Evolutionary conservation across 1,139 yeast genomes (phyloP).

Genomic region (Debaryomycetaceae sp.): DNA sequence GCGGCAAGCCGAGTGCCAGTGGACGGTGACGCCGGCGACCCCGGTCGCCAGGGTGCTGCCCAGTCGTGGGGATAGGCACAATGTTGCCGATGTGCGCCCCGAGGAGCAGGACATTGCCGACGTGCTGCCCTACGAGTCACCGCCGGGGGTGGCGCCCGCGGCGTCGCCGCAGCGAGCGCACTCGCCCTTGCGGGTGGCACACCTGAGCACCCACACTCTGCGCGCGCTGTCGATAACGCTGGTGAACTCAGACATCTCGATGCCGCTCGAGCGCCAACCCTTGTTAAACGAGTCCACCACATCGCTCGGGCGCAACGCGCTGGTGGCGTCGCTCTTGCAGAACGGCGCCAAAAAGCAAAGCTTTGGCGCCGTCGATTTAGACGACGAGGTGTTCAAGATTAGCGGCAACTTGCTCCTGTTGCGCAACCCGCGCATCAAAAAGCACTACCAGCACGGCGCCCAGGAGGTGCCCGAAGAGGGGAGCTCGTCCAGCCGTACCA

Average conservation of each 20-base stretch:
- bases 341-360: constrained; percentile 14
- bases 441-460: constrained; percentile 27
- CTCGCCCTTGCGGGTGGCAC: constrained; percentile 2
- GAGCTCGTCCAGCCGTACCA: too few species aligned
- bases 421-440: constrained; percentile 34
- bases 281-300: constrained; percentile 29
- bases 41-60: constrained; percentile 2
- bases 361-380: constrained; percentile 16
- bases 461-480: constrained; percentile 1
- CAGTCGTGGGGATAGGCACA: too few species aligned
- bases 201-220: too few species aligned
- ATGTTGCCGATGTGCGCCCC: too few species aligned
- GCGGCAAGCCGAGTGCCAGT: background rate
- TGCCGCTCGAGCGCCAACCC: constrained; percentile 36
- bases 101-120: constrained; percentile 18
- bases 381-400: constrained; percentile 18
- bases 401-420: constrained; percentile 23
- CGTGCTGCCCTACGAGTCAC: constrained; percentile 5
- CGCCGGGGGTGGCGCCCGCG: background rate
- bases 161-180: background rate
- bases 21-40: constrained; percentile 3
- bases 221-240: constrained; percentile 1
- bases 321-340: constrained; percentile 22
- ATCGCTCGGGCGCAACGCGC: constrained; percentile 15
- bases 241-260: constrained; percentile 1